Percentiles rank a stretch among this genome's conserved stretches.
phyloP scores from a whole-genome alignment of 2,329 filamentous ascomycete species.

The Alternaria incomplexa region DNA sequence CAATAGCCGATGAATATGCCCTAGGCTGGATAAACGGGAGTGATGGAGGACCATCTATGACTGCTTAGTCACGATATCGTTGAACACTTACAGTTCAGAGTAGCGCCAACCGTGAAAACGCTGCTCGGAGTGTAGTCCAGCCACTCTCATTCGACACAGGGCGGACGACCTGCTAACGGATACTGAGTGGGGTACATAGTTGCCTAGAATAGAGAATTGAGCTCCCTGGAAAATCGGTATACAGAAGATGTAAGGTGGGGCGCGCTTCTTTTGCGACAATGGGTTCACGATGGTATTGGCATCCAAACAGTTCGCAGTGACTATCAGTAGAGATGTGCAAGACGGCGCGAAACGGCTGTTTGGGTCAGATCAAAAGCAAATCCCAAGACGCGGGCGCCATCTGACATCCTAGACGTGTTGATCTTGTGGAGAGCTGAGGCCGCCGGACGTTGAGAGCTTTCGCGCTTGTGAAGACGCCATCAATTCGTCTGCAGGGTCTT shows the following conservation, averaged over 20 bases:
- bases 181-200: neutral
- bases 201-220: neutral
- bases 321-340: neutral
- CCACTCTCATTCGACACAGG: neutral
- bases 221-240: neutral
- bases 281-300: neutral
- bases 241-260: neutral
- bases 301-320: neutral
- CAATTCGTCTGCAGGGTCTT: slow-evolving; percentile 9
- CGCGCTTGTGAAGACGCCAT: neutral
- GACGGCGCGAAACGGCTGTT: neutral
- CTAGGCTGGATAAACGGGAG: neutral
- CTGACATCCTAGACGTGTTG: neutral
- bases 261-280: neutral
- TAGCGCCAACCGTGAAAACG: neutral
- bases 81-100: neutral
- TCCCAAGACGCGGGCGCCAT: neutral
- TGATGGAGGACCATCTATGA: neutral
- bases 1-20: neutral
- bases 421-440: neutral
- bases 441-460: neutral
- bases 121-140: neutral
- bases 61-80: neutral
- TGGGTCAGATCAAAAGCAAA: neutral
- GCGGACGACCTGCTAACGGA: neutral